Conservation (phyloP, 2,329 filamentous ascomycete genomes). For the Lecanosticta acicola region DNA sequence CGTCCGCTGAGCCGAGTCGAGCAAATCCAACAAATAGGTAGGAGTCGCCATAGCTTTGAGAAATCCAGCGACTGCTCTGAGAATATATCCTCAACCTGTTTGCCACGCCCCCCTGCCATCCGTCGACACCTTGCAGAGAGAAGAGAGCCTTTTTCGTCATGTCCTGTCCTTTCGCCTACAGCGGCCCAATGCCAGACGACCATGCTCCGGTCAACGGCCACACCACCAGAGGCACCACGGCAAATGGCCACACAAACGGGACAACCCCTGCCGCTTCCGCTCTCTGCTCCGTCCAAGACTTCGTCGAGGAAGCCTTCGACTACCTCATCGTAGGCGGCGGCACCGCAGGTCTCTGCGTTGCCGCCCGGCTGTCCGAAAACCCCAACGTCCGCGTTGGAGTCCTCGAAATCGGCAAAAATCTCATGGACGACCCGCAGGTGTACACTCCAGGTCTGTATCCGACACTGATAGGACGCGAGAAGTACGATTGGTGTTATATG, state of each 20-base stretch:
- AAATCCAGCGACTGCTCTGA: too few species aligned
- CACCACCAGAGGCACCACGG: too few species aligned
- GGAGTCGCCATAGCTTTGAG: too few species aligned
- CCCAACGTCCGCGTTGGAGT: slow-evolving; percentile 29
- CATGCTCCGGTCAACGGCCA: too few species aligned
- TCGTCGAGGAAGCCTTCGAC: slow-evolving; percentile 23
- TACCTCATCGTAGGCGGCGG: slow-evolving; percentile 29
- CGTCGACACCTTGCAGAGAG: too few species aligned
- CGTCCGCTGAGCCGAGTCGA: too few species aligned
- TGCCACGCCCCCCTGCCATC: too few species aligned
- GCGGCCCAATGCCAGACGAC: too few species aligned
- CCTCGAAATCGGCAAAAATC: slow-evolving; percentile 30
- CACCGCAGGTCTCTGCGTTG: slow-evolving; percentile 28
- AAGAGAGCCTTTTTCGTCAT: too few species aligned
- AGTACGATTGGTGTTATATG: slow-evolving; percentile 33
- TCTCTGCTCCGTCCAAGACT: slow-evolving; percentile 26
- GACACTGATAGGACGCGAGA: slow-evolving; percentile 29
- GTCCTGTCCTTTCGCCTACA: too few species aligned
- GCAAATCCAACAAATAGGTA: too few species aligned
- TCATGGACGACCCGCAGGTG: slow-evolving; percentile 27
- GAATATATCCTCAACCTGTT: too few species aligned
- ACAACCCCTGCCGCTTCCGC: slow-evolving; percentile 19
- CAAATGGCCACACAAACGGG: background rate
- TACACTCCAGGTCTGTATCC: slow-evolving; percentile 32
- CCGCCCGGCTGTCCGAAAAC: slow-evolving; percentile 27